Base-by-base conservation (phyloP, 306 rosid genomes). In the Quercus ilex region DNA sequence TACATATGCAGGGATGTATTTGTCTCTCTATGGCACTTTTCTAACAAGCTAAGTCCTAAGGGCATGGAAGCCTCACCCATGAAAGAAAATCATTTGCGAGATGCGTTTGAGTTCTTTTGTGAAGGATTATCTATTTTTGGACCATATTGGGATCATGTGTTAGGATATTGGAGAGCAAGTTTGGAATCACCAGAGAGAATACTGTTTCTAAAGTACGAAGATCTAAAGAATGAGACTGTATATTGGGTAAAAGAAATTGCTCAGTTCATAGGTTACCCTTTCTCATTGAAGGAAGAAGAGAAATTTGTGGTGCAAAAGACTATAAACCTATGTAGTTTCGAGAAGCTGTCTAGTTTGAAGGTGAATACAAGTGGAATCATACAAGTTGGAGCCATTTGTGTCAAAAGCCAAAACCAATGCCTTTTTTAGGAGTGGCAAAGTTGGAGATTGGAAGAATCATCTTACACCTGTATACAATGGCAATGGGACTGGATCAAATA, bases 81-180 rank as follows among this genome's bases (percentile, higher is more conserved):
- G 33, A 25, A 19, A 31, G 21, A 19, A 1, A 4, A 35, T 14
- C 52, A 71, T n/a, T 0, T 83, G 2, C 73, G 65, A 21, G 82
- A 72, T 23, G 31, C 68, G 5, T 84, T 77, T 56, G 74, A 77
- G 14, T 31, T 43, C 58, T 84, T 80, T 59, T 84, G 82, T 69
- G 52, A 43, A 11, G 82, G 77, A 62, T 20, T 76, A 6, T 33
- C 49, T 49, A 0, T n/a, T 1, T n/a, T 4, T 18, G 84, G 77
- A 3, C 74, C 82, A 13, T 77, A 72, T 56, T 77, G 70, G 82
- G 77, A 77, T 49, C 68, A 78, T 78, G 75, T 52, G 6, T 15
- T 73, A 14, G 79, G 79, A 11, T 79, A 69, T 19, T 75, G 84
- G 81, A 57, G 30, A 10, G 73, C 71, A 19, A 77, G 79, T 52